Base-by-base conservation (phyloP, 805 yeast species). In the Sporopachydermia lactativora region DNA sequence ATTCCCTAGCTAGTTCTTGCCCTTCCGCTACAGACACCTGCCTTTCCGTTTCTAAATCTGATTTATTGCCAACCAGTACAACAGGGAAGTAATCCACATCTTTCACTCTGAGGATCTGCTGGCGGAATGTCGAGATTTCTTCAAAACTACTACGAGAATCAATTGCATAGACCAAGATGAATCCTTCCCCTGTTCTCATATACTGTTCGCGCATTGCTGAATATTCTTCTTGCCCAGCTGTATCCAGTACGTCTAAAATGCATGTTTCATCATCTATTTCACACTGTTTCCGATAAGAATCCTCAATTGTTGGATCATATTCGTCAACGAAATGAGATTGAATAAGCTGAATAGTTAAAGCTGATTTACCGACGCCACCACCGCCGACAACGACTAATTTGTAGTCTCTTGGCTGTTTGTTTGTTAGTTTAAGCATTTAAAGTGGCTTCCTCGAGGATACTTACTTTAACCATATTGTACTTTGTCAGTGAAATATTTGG, bases 161-260 rank as follows among this genome's bases (percentile, higher is more conserved):
- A 47, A 92, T 82, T 19, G 92, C 77, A 57, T 89, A 92, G 6
- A 86, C 96, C 41, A 88, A 64, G 38, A 88, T 62, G 52, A 88
- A 88, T 8, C 96, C 96, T 59, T 86, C 94, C 40, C 95, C 95
- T 2, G 94, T 83, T 47, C 92, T 71, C 92, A 88, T 88, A 62
- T 88, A 88, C 55, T 84, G 89, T 59, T 81, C 92, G 45, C 72
- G 61, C 66, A 73, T 57, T 19, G 85, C 80, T 36, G 81, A 72
- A 55, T 80, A 81, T 55, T 79, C 88, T 56, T 81, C 92, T 61
- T 79, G 86, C 19, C 82, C 81, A 4, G 86, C 88, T 14, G 88
- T 80, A 53, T 80, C 89, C 50, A 80, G 65, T 38, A 80, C 73
- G 52, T 78, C 82, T 39, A 72, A 49, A 6, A 68, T 60, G 34